Base-by-base conservation (phyloP, 805 yeast species). In the Ogataea siamensis region DNA sequence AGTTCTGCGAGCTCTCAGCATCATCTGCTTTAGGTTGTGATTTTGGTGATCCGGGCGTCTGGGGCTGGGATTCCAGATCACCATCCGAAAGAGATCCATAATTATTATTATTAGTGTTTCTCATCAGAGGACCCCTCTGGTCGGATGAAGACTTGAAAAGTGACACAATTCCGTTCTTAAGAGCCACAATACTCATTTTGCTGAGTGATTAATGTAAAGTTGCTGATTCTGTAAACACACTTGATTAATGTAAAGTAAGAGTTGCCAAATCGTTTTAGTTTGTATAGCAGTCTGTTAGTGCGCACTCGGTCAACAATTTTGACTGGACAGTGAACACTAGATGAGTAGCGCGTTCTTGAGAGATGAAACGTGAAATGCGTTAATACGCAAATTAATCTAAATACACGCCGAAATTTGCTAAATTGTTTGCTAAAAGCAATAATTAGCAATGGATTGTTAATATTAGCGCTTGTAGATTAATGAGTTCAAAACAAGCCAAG, bases 161-260 rank as follows among this genome's bases (percentile, higher is more conserved):
- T 1, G 28, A 14, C 11, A 30, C 16, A 4, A 47, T 31, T 7
- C 40, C 48, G 11, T 33, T 36, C 22, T 47, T 47, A 18, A 47
- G 5, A 11, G 48, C 45, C 11, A 47, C 48, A n/a, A 47, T 27
- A 15, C 45, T 43, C 51, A 47, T 47, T 5, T 11, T 13, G 7
- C 11, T 15, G n/a, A 14, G n/a, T 23, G 7, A 13, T 6, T 9
- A 5, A 24, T 19, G 19, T 20, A 23, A 12, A 12, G 13, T 20
- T 22, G 15, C 21, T 28, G 20, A 28, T 28, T 28, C n/a, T 7
- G 4, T 10, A 7, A 11, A 13, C n/a, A 22, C 6, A 3, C 5
- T 9, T 11, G 7, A 7, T 7, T 7, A 22, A 13, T 22, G n/a
- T 22, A n/a, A 13, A 22, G 5, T 7, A 22, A 22, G 25, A 5